These are phyloP conservation scores for Pseudogymnoascus destructans DNA, from an alignment of 2,329 filamentous ascomycete genomes.

Conservation along the genomic window DNA sequence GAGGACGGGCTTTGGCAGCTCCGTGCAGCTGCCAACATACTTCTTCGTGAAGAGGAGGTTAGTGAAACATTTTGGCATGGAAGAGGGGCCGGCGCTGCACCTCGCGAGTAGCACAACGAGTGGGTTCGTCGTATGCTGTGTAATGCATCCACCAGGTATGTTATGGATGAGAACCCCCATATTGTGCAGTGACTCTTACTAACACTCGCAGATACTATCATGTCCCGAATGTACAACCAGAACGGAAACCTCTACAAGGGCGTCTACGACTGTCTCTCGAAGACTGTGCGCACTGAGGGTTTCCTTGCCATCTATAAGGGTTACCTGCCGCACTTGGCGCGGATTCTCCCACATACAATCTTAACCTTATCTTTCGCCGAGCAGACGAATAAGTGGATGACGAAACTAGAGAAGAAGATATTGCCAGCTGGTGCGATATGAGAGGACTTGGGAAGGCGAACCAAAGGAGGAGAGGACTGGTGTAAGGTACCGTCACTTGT, in stretches of 20 bases:
- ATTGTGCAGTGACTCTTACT: conserved; percentile 12
- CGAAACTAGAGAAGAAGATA: conserved; percentile 55
- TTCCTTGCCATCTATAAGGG: conserved; percentile 94
- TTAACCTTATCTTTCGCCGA: conserved; percentile 86
- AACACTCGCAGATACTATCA: conserved; percentile 63
- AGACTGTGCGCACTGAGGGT: conserved; percentile 86
- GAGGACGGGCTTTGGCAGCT: conserved; percentile 86
- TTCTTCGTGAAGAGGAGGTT: conserved; percentile 91
- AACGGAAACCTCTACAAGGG: conserved; percentile 93
- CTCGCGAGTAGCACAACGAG: conserved; percentile 77
- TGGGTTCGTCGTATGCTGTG: conserved; percentile 90
- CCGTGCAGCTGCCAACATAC: conserved; percentile 92
- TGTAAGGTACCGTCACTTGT: conserved; percentile 1
- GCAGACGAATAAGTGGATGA: conserved; percentile 89
- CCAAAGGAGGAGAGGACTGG: neutral
- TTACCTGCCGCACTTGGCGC: conserved; percentile 83
- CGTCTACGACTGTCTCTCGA: conserved; percentile 80
- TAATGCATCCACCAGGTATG: conserved; percentile 92
- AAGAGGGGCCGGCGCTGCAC: conserved; percentile 82
- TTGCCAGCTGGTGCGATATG: conserved; percentile 28
- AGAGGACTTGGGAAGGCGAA: neutral
- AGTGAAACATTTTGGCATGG: conserved; percentile 69
- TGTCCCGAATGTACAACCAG: conserved; percentile 98
- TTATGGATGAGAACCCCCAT: conserved; percentile 12
- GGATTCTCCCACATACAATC: conserved; percentile 92